These are phyloP conservation scores for Salix suchowensis DNA, from an alignment of 345 rosid genomes.

Conservation along the genomic window DNA sequence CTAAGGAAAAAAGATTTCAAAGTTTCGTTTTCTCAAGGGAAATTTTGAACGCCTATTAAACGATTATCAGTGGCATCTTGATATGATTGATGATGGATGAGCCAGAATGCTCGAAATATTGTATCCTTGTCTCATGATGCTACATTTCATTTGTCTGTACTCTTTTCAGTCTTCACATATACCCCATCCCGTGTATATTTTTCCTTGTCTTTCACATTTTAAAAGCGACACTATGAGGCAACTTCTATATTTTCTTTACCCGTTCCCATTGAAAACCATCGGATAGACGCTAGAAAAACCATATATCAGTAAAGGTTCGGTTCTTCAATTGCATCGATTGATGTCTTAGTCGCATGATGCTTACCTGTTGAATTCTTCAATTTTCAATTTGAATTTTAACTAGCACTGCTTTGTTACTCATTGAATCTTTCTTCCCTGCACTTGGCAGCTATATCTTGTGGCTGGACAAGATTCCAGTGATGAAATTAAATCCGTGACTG, in stretches of 20 bases:
- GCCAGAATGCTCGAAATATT: not conserved
- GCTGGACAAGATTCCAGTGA: constrained; percentile 65
- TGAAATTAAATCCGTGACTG: constrained; percentile 59
- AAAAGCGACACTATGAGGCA: not conserved
- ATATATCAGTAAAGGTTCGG: not conserved
- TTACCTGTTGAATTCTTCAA: not conserved
- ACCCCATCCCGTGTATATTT: not conserved
- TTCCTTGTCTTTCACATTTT: not conserved
- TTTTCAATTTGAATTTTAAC: not conserved
- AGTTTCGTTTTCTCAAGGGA: not conserved
- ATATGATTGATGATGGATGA: not conserved
- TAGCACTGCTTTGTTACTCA: not conserved
- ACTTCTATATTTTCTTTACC: not conserved
- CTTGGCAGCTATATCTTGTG: constrained; percentile 49
- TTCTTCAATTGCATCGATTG: not conserved
- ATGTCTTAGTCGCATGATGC: not conserved
- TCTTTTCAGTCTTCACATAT: not conserved
- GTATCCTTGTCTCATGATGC: not conserved
- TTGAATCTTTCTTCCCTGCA: not conserved
- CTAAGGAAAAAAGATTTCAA: not conserved
- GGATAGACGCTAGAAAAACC: not conserved
- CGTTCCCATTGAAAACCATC: not conserved
- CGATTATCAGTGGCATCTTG: not conserved
- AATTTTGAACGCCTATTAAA: not conserved
- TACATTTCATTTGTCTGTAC: not conserved